A percentile compares a stretch with the other conserved stretches of the same genome.
Evolutionary conservation across 768 basidiomycete genomes (phyloP).

Genomic region (Lactarius akahatsu): DNA sequence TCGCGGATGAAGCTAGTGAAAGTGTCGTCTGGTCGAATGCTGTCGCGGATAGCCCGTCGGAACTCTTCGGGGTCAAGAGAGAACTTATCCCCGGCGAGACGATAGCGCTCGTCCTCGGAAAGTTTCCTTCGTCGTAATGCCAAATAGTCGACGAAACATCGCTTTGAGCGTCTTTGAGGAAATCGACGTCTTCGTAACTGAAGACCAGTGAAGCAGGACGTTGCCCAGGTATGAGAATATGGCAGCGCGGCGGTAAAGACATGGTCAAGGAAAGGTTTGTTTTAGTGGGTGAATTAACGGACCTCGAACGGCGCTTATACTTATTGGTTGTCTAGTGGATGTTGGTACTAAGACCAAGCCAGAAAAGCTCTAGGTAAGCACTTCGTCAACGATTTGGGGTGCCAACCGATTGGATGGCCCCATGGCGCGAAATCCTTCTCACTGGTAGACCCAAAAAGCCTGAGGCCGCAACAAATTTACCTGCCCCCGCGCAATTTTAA

Average conservation of each 20-base stretch:
- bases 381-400: not conserved
- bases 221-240: constrained; percentile 50
- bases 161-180: constrained; percentile 42
- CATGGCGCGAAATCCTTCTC: not conserved
- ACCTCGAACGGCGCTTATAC: too few relatives aligned
- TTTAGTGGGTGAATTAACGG: too few relatives aligned
- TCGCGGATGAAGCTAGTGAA: constrained; percentile 48
- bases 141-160: constrained; percentile 47
- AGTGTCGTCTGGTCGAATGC: constrained; percentile 45
- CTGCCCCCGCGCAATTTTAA: too few relatives aligned
- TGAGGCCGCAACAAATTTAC: too few relatives aligned
- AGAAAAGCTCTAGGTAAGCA: not conserved
- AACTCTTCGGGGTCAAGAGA: constrained; percentile 42
- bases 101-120: constrained; percentile 47
- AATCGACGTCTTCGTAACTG: constrained; percentile 44
- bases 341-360: not conserved
- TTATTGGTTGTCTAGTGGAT: too few relatives aligned
- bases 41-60: constrained; percentile 47
- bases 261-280: not conserved
- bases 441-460: not conserved
- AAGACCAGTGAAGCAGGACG: constrained; percentile 54
- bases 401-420: constrained; percentile 6
- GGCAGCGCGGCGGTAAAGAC: constrained; percentile 22
- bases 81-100: constrained; percentile 42
- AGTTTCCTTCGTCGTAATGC: constrained; percentile 51